Evolutionary conservation across 2,329 filamentous ascomycete species (phyloP).

Genomic region (Colletotrichum tropicale): DNA sequence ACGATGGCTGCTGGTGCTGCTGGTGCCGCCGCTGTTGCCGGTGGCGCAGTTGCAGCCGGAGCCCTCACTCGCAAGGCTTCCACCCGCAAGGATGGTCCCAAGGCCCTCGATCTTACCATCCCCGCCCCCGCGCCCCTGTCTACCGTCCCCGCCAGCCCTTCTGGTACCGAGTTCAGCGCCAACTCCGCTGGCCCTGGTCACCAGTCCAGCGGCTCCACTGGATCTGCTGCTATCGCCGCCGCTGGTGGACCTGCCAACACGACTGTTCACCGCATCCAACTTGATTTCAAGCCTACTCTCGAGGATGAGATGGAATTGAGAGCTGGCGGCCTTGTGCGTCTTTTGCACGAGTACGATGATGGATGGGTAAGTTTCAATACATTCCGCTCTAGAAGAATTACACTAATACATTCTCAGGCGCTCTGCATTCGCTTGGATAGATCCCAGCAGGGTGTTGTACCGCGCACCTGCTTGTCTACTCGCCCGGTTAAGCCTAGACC

Average conservation of each 20-base stretch:
- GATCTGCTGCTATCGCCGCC: constrained; percentile 65
- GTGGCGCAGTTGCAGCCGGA: constrained; percentile 39
- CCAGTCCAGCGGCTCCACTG: constrained; percentile 47
- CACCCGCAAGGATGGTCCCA: constrained; percentile 56
- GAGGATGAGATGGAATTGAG: constrained; percentile 87
- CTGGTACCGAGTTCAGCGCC: constrained; percentile 67
- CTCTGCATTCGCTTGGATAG: constrained; percentile 91
- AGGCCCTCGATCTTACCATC: constrained; percentile 60
- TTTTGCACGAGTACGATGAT: constrained; percentile 97
- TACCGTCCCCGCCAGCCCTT: constrained; percentile 59
- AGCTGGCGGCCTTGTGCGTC: constrained; percentile 82
- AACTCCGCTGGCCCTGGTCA: constrained; percentile 56
- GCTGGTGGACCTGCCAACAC: constrained; percentile 63
- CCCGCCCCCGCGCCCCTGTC: constrained; percentile 32
- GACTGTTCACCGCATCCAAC: constrained; percentile 87
- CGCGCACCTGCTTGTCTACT: constrained; percentile 90
- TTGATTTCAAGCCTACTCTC: constrained; percentile 92
- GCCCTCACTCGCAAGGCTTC: constrained; percentile 59
- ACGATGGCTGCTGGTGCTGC: constrained; percentile 29
- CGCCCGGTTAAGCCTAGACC: constrained; percentile 86
- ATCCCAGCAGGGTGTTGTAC: constrained; percentile 90
- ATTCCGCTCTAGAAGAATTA: background rate
- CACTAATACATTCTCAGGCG: constrained; percentile 60
- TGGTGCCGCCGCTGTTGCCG: constrained; percentile 32
- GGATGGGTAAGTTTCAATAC: constrained; percentile 77